Evolutionary conservation across 257 asterid species (phyloP).

Genomic region (Nicotiana attenuata): DNA sequence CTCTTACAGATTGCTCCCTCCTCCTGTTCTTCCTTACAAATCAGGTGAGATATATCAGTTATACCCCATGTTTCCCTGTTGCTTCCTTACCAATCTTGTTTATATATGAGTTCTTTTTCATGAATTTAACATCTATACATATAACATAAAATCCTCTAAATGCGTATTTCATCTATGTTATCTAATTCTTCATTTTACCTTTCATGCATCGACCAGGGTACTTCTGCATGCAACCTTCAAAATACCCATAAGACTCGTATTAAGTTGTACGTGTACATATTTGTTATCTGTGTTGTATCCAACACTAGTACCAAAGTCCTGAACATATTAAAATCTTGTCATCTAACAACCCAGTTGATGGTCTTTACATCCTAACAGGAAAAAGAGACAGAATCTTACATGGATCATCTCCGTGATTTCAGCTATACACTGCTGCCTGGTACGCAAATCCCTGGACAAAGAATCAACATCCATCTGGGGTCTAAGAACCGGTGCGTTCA

Average conservation of each 20-base stretch:
- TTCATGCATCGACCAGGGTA: neutral
- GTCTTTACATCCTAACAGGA: neutral
- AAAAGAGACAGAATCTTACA: constrained; percentile 35
- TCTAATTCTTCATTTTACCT: neutral
- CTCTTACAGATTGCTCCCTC: neutral
- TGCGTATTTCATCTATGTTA: neutral
- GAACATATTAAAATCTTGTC: neutral
- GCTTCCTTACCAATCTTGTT: neutral
- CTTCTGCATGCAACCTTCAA: neutral
- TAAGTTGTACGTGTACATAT: neutral
- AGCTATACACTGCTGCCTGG: constrained; percentile 83
- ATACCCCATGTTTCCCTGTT: neutral
- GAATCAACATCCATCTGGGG: constrained; percentile 38
- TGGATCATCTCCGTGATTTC: constrained; percentile 99
- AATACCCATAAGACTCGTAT: neutral
- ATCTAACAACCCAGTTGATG: constrained; percentile 1
- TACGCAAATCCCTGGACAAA: constrained; percentile 57
- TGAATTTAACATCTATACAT: neutral
- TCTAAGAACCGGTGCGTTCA: constrained; percentile 49
- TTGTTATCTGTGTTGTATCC: neutral
- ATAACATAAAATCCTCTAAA: neutral
- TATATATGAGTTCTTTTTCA: neutral
- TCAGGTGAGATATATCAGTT: neutral
- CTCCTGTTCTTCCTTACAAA: neutral
- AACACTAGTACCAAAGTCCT: neutral